phyloP scores from a whole-genome alignment of 2,329 filamentous ascomycete genomes.

The Cercospora brassicicola region DNA sequence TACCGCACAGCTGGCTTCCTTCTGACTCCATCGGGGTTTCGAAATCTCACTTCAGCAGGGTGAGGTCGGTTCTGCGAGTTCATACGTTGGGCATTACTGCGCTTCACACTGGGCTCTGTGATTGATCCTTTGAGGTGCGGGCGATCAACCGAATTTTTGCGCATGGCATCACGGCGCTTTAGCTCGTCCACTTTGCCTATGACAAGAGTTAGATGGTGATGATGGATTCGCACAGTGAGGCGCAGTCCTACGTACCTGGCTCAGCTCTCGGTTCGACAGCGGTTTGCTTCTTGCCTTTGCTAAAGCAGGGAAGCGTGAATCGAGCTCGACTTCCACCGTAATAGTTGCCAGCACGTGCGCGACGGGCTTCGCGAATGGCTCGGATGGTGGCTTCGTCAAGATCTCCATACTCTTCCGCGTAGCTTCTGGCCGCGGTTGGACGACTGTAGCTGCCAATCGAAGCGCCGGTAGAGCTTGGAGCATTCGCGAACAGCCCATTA shows the following conservation, averaged over 20 bases:
- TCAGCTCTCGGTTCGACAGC: background rate
- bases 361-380: background rate
- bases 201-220: background rate
- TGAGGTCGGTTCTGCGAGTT: background rate
- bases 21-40: background rate
- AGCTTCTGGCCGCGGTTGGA: background rate
- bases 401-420: background rate
- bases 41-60: background rate
- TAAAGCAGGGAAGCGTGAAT: background rate
- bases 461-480: background rate
- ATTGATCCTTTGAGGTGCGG: background rate
- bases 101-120: background rate
- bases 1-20: background rate
- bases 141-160: background rate
- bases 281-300: background rate
- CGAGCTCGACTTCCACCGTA: background rate
- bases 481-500: background rate
- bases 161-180: background rate
- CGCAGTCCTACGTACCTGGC: background rate
- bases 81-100: background rate
- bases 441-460: background rate
- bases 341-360: background rate
- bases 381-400: background rate
- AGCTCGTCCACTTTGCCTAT: background rate
- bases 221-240: background rate